Conservation (phyloP, 192 early-diverging fungal species). For the Dissophora ornata region DNA sequence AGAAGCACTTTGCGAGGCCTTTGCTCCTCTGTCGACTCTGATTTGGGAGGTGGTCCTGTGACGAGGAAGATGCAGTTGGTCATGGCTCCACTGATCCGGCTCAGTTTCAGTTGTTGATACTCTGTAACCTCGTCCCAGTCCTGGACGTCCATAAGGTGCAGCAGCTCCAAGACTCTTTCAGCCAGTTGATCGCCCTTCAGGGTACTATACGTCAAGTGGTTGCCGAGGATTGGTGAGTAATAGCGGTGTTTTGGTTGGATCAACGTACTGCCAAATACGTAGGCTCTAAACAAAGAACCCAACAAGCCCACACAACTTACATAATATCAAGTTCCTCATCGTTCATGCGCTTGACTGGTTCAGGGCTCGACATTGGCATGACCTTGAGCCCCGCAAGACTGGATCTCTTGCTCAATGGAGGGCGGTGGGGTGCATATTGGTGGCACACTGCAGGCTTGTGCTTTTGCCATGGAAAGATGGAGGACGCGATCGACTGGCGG, state of each 20-base stretch:
- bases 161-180: constrained; percentile 30
- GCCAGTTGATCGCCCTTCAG: constrained; percentile 36
- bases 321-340: constrained; percentile 34
- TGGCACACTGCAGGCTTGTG: constrained; percentile 50
- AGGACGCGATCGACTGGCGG: constrained; percentile 28
- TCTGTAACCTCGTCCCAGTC: constrained; percentile 49
- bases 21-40: background rate
- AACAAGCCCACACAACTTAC: too few species aligned
- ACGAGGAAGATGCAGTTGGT: constrained; percentile 52
- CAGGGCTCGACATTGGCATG: constrained; percentile 25
- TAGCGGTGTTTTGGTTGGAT: too few species aligned
- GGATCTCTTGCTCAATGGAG: constrained; percentile 44
- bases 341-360: constrained; percentile 24
- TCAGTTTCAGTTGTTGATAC: constrained; percentile 29
- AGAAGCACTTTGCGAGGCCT: constrained; percentile 63
- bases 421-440: constrained; percentile 51
- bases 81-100: constrained; percentile 53
- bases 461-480: constrained; percentile 54
- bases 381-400: constrained; percentile 50
- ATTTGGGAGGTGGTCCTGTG: constrained; percentile 12
- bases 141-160: constrained; percentile 41
- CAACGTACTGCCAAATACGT: too few species aligned
- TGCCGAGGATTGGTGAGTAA: too few species aligned
- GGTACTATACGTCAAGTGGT: background rate
- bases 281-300: too few species aligned